Percentiles rank a stretch among this genome's conserved stretches.
Conservation (phyloP, 305 asterid genomes). For the Fraxinus angustifolia region DNA sequence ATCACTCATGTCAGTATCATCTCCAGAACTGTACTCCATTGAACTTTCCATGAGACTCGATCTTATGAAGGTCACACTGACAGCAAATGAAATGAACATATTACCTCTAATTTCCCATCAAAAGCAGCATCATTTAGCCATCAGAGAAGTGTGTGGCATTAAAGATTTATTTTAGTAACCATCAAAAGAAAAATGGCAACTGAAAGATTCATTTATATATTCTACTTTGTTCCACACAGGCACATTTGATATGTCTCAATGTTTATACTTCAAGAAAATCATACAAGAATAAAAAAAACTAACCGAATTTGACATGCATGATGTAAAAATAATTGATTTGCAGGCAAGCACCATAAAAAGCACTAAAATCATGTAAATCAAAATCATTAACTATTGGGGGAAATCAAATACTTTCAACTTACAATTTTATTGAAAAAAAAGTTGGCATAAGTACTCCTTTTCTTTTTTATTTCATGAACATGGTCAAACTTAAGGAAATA, state of each 20-base stretch:
- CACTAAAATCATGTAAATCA: background rate
- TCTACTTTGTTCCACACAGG: background rate
- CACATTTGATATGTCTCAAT: background rate
- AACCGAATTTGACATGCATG: background rate
- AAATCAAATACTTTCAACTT: background rate
- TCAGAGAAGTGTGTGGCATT: background rate
- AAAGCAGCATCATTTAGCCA: background rate
- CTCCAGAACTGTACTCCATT: slow-evolving; percentile 37
- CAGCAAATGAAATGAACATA: background rate
- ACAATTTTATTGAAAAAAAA: background rate
- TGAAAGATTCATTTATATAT: background rate
- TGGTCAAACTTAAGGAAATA: background rate
- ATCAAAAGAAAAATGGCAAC: background rate
- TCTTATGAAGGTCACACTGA: background rate
- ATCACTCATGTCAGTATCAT: slow-evolving; percentile 38
- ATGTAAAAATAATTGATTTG: background rate
- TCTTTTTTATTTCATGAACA: background rate
- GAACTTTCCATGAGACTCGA: slow-evolving; percentile 41
- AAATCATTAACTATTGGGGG: background rate
- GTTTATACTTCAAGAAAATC: background rate
- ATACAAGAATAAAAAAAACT: background rate
- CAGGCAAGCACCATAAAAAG: background rate
- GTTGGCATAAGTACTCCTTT: background rate
- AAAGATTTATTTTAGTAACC: background rate
- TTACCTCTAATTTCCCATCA: background rate